Evolutionary conservation across 768 basidiomycete species (phyloP), one percentile per base, ranked within the genome.

Genomic region (Rhodotorula sphaerocarpa): DNA sequence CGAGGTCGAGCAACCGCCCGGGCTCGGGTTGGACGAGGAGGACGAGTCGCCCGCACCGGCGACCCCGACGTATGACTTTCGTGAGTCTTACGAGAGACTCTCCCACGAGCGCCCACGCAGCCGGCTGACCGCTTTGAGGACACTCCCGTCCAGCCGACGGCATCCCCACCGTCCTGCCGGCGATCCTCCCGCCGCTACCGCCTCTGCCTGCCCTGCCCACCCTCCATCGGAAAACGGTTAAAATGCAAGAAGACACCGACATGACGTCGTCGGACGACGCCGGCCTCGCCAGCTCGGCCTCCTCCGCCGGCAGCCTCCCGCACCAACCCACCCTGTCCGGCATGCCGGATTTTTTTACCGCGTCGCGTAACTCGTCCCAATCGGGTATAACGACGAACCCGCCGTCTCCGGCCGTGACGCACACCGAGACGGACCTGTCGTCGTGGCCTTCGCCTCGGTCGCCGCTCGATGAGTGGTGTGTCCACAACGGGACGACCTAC

Each of bases 391-490:
- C 25, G 18, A 27, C 48, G 3, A 33, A 33, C 31, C 48, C 48
- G 30, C 30, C 48, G 16, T 33, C 48, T 1, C 30, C 48, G 11
- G 31, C 33, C 34, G 25, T 18, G 18, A 27, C 45, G 45, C 45
- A 30, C 30, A 27, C 30, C 30, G n/a, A 14, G 30, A 33, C n/a
- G 16, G 30, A 51, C 50, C 16, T 51, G 18, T 51, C 50, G 23
- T 51, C 50, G 34, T 51, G 50, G 50, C 50, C 50, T 6, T 51
- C 50, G n/a, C 50, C 50, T 5, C 34, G 50, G 23, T 33, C 50
- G 16, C 50, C 50, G 11, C 34, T 34, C 50, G 50, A 39, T 31
- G 33, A 23, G 7, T 39, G 33, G 33, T 36, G 27, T 11, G 23
- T 25, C 34, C 33, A 33, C n/a, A 21, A 23, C 23, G 31, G 15